Base-by-base conservation (phyloP, 805 yeast genomes). In the Spathaspora passalidarum region DNA sequence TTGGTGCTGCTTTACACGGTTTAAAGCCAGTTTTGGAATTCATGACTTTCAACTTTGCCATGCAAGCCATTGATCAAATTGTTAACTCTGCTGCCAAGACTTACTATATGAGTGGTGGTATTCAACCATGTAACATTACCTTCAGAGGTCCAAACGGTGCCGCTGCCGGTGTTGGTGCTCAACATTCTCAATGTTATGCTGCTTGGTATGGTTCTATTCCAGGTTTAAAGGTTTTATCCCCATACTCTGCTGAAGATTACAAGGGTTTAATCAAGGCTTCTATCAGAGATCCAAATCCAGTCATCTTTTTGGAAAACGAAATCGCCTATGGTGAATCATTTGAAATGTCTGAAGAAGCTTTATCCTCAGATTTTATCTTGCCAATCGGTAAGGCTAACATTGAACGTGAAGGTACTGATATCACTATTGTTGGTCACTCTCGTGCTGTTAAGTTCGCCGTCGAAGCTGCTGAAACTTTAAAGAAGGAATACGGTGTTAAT, bases 111-210 rank as follows among this genome's bases (percentile, higher is more conserved):
- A 88, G 97, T 53, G 99, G 99, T 69, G 99, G 99, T 78, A 87
- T 84, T 53, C 97, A 91, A 73, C 92, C 92, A 52, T 91, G 97
- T 79, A 91, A 88, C 73, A 88, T 92, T 64, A 91, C 96, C 45
- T 94, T 94, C 80, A 86, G 99, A 75, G 99, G 99, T 62, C 98
- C 99, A 51, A 94, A 94, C 72, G 99, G 99, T 73, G 97, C 99
- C 42, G 97, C 99, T 57, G 97, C 97, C 42, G 98, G 98, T 81
- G 99, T 94, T 58, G 99, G 82, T 60, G 99, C 99, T 49, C 99
- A 94, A 75, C 99, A 94, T 76, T 94, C 99, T 21, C 99, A 94
- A 76, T 96, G 90, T 75, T 94, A 82, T 70, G 79, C 96, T 46
- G 90, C 97, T 45, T 94, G 99, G 99, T 94, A 94, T 74, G 98